Base-by-base conservation (phyloP, 1,284 basidiomycete genomes). In the Amylostereum areolatum region DNA sequence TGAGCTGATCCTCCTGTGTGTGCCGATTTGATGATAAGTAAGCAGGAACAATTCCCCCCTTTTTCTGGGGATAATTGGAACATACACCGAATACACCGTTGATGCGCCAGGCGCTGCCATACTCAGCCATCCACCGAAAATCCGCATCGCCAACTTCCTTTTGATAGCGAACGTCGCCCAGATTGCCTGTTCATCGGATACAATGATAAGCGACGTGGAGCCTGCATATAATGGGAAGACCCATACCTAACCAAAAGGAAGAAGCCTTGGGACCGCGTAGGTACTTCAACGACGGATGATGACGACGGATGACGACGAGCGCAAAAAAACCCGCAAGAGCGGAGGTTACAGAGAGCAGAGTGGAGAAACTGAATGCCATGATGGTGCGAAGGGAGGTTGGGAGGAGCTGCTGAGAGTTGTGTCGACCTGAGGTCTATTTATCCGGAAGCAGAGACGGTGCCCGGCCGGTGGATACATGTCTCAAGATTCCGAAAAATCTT, bases 131-230 rank as follows among this genome's bases (percentile, higher is more conserved):
- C 55, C 60, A 67, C 36, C 59, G 43, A 45, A 59, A 60, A 6
- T 66, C 63, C 2, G 62, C 48, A 27, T 66, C 60, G 2, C 67
- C 66, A 1, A 66, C 64, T 47, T 68, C 59, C 10, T 60, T 42
- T 47, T 67, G 60, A 10, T 55, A 43, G 18, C 47, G 51, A 9
- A 63, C 3, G 1, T 57, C 52, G 39, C 45, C 33, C 47, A 54
- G 47, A 8, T 62, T 57, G 10, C 66, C 67, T 68, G 34, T 6
- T 12, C 7, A 25, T 12, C 9, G 7, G 24, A 24, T 27, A 43
- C 28, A 48, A 11, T 59, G 29, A 3, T 54, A 47, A 6, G 51
- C 51, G 28, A 3, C 1, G 34, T 9, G 29, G 18, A 5, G 11
- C 28, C 30, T 24, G 9, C 18, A 18, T 11, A 24, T 25, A 11